Conservation (phyloP, 306 rosid genomes). For the Quercus variabilis region DNA sequence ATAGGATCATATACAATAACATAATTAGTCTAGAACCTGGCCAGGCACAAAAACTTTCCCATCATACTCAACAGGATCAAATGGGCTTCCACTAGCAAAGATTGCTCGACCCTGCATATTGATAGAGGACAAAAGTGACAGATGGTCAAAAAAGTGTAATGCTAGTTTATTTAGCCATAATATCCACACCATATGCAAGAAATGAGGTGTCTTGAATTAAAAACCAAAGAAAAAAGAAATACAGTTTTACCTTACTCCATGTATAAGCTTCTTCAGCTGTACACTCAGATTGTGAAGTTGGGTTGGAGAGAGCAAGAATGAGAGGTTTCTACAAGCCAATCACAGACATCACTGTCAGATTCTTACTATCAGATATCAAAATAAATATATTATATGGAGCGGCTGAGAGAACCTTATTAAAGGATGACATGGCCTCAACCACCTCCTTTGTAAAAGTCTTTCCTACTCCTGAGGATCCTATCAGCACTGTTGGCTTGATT, state of each 20-base stretch:
- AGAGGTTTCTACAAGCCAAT: conserved; percentile 81
- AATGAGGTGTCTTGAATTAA: conserved; percentile 2
- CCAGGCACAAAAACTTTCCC: conserved; percentile 79
- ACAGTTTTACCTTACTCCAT: conserved; percentile 76
- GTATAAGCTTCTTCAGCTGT: conserved; percentile 97
- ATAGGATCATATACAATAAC: conserved; percentile 3
- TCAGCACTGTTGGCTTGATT: conserved; percentile 88
- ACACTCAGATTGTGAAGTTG: conserved; percentile 97
- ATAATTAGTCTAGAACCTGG: conserved; percentile 54
- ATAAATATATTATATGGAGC: conserved; percentile 5
- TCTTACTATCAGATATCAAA: conserved; percentile 1
- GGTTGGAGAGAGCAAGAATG: conserved; percentile 94
- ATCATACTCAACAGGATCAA: conserved; percentile 67
- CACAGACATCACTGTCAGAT: conserved; percentile 13
- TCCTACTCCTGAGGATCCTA: conserved; percentile 94
- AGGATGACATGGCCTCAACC: conserved; percentile 84
- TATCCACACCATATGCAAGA: background rate
- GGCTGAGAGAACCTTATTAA: conserved; percentile 62
- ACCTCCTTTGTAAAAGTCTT: conserved; percentile 92
- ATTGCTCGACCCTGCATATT: conserved; percentile 73
- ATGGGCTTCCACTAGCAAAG: conserved; percentile 96
- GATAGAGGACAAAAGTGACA: conserved; percentile 3
- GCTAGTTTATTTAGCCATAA: background rate
- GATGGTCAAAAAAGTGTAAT: background rate
- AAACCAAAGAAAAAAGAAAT: background rate